Conservation (phyloP, 1,284 basidiomycete species). For the Boletus semigastroideus region DNA sequence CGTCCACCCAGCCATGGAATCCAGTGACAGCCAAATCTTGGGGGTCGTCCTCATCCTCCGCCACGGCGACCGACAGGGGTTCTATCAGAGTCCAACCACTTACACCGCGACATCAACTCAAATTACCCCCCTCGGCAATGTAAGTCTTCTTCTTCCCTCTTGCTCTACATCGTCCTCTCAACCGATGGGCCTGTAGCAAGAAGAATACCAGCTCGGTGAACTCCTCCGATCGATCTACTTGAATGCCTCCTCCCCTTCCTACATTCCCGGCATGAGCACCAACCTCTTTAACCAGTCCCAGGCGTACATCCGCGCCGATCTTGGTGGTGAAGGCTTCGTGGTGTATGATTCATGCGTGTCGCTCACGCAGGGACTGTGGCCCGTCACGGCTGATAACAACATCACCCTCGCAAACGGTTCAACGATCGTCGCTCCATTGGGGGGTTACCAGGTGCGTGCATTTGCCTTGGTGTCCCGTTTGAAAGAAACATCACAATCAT, state of each 20-base stretch:
- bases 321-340: constrained; percentile 73
- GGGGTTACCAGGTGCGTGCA: constrained; percentile 64
- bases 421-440: constrained; percentile 63
- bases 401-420: constrained; percentile 72
- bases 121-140: constrained; percentile 78
- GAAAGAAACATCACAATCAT: background rate
- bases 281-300: constrained; percentile 43
- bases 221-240: constrained; percentile 65
- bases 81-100: constrained; percentile 64
- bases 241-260: constrained; percentile 50
- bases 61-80: constrained; percentile 62
- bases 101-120: constrained; percentile 65
- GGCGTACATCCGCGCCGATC: constrained; percentile 64
- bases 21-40: constrained; percentile 34
- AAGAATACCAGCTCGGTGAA: constrained; percentile 70
- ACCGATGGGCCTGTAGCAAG: constrained; percentile 21
- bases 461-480: background rate
- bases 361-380: constrained; percentile 72
- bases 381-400: constrained; percentile 50
- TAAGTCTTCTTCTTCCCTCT: constrained; percentile 29
- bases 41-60: constrained; percentile 62
- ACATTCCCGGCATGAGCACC: constrained; percentile 58
- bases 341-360: constrained; percentile 71
- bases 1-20: constrained; percentile 14
- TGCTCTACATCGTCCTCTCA: background rate